phyloP scores from a whole-genome alignment of 169 alveolate species.

The Plasmodium berghei region DNA sequence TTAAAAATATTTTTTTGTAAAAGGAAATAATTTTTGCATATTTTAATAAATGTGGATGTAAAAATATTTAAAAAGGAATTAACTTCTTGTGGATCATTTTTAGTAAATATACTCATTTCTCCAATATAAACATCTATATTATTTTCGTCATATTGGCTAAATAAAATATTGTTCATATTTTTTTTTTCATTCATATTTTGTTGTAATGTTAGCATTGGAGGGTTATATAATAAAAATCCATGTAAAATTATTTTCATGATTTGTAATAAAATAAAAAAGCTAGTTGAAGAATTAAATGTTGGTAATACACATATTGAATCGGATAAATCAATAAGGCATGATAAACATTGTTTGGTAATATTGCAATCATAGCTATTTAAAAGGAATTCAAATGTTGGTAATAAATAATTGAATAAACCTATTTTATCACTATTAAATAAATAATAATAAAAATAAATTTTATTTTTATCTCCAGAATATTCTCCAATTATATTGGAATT shows the following conservation, averaged over 20 bases:
- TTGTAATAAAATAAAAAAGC: slow-evolving; percentile 1
- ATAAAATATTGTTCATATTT: not conserved
- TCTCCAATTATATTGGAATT: not conserved
- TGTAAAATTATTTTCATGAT: slow-evolving; percentile 19
- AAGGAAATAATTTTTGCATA: slow-evolving; percentile 40
- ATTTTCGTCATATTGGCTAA: slow-evolving; percentile 18
- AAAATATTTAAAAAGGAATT: slow-evolving; percentile 37
- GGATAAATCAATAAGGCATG: slow-evolving; percentile 22
- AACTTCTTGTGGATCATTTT: slow-evolving; percentile 39
- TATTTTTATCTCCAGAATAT: too few species aligned
- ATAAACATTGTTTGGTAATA: slow-evolving; percentile 13
- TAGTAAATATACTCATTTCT: slow-evolving; percentile 70
- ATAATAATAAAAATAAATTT: slow-evolving; percentile 1
- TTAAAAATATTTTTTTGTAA: slow-evolving; percentile 31
- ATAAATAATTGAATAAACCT: not conserved
- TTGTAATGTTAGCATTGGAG: slow-evolving; percentile 12
- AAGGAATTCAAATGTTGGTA: slow-evolving; percentile 14
- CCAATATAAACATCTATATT: slow-evolving; percentile 14
- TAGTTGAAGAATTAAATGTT: slow-evolving; percentile 16
- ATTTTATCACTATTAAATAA: slow-evolving; percentile 15
- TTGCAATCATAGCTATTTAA: slow-evolving; percentile 43
- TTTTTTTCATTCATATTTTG: slow-evolving; percentile 4
- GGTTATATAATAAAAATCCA: slow-evolving; percentile 29
- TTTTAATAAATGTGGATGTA: slow-evolving; percentile 20
- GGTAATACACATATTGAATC: slow-evolving; percentile 16